phyloP scores from a whole-genome alignment of 2,329 filamentous ascomycete species.

The Coniochaeta sp. region DNA sequence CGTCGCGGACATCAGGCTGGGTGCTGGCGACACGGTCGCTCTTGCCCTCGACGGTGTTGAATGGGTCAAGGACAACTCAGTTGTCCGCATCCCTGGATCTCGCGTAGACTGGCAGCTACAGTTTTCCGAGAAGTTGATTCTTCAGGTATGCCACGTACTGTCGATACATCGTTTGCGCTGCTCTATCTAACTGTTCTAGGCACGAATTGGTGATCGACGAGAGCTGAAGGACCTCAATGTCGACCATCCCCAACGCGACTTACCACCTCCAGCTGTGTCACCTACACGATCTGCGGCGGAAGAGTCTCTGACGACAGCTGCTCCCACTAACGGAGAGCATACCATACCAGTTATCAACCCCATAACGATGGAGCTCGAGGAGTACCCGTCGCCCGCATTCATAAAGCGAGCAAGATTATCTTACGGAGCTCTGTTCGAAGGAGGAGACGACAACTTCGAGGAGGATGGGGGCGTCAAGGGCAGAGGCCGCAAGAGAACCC shows the following conservation, averaged over 20 bases:
- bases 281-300: neutral
- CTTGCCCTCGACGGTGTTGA: constrained; percentile 62
- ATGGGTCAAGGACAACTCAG: constrained; percentile 51
- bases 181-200: neutral
- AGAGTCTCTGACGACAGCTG: neutral
- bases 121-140: constrained; percentile 41
- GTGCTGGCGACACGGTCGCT: constrained; percentile 70
- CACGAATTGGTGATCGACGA: neutral
- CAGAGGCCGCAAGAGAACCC: constrained; percentile 61
- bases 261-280: neutral
- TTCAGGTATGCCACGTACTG: constrained; percentile 30
- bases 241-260: neutral
- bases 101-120: constrained; percentile 52
- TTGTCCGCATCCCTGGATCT: constrained; percentile 39
- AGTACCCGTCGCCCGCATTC: constrained; percentile 75
- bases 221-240: neutral
- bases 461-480: constrained; percentile 56
- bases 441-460: constrained; percentile 61
- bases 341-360: neutral
- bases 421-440: constrained; percentile 59
- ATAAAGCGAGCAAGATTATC: constrained; percentile 64
- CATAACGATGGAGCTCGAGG: constrained; percentile 29
- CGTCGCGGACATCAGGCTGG: constrained; percentile 59
- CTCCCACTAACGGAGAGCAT: neutral
- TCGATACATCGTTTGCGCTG: neutral